phyloP scores from a whole-genome alignment of 805 yeast species.

The Candida peoriensis region DNA sequence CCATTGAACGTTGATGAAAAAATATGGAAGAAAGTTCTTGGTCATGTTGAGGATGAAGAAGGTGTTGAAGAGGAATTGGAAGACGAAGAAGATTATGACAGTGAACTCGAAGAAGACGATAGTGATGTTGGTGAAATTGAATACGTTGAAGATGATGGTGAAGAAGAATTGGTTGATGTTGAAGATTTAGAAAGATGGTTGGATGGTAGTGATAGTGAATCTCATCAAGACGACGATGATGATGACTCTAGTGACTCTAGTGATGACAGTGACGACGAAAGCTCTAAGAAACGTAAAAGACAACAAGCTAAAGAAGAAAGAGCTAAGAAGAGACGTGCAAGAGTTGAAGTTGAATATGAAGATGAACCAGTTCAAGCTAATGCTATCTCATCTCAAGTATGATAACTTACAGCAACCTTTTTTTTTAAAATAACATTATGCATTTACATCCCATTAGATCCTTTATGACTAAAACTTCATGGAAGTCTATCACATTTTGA shows the following conservation, averaged over 20 bases:
- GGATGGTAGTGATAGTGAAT: constrained; percentile 43
- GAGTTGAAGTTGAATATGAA: constrained; percentile 82
- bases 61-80: constrained; percentile 45
- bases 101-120: constrained; percentile 45
- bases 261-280: constrained; percentile 32
- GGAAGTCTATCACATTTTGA: too few species aligned
- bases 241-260: constrained; percentile 34
- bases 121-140: constrained; percentile 75
- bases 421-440: background rate
- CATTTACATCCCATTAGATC: background rate
- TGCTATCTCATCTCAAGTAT: constrained; percentile 13
- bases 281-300: constrained; percentile 31
- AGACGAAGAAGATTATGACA: constrained; percentile 43
- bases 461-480: too few species aligned
- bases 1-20: constrained; percentile 95
- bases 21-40: constrained; percentile 92
- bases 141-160: constrained; percentile 86
- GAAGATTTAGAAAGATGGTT: constrained; percentile 93
- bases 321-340: constrained; percentile 53
- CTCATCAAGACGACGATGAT: constrained; percentile 28
- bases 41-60: constrained; percentile 70
- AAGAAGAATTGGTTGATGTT: constrained; percentile 86
- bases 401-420: background rate
- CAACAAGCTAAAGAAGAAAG: constrained; percentile 34
- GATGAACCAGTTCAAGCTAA: constrained; percentile 45